These are phyloP conservation scores for Dryadomyces quercus-mongolicae DNA, from an alignment of 2,329 filamentous ascomycete species.

Conservation along the genomic window DNA sequence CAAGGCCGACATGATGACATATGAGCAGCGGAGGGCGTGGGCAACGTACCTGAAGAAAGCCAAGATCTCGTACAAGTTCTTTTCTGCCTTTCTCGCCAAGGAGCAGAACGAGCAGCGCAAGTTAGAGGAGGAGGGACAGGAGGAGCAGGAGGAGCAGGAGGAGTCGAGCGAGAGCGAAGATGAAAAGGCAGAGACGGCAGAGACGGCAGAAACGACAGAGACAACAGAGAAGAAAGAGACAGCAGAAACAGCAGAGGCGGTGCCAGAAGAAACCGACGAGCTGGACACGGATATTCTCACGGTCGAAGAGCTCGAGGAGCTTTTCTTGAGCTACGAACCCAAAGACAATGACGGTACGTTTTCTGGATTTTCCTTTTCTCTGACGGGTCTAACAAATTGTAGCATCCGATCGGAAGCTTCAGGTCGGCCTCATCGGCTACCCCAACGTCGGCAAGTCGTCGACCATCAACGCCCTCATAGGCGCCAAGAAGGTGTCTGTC, in stretches of 20 bases:
- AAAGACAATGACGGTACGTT: slow-evolving; percentile 31
- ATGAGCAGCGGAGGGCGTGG: slow-evolving; percentile 71
- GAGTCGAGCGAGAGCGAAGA: slow-evolving; percentile 4
- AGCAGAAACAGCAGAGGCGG: background rate
- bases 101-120: slow-evolving; percentile 66
- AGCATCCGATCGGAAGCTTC: slow-evolving; percentile 53
- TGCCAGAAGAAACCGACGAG: slow-evolving; percentile 30
- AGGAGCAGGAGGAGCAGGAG: slow-evolving; percentile 28
- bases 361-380: background rate
- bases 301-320: slow-evolving; percentile 79
- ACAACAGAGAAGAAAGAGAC: background rate
- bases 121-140: slow-evolving; percentile 14
- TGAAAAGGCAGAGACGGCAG: slow-evolving; percentile 22
- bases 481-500: slow-evolving; percentile 95
- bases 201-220: background rate
- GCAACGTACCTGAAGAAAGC: slow-evolving; percentile 72
- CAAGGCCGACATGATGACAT: slow-evolving; percentile 98
- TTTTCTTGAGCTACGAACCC: slow-evolving; percentile 67
- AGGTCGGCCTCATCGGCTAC: slow-evolving; percentile 91
- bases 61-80: slow-evolving; percentile 86
- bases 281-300: slow-evolving; percentile 72
- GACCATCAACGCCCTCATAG: slow-evolving; percentile 97
- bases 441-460: slow-evolving; percentile 99
- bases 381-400: slow-evolving; percentile 9
- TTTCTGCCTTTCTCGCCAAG: slow-evolving; percentile 86